These are phyloP conservation scores for Trichoderma aggressivum DNA, from an alignment of 2,329 filamentous ascomycete species.

Conservation along the genomic window DNA sequence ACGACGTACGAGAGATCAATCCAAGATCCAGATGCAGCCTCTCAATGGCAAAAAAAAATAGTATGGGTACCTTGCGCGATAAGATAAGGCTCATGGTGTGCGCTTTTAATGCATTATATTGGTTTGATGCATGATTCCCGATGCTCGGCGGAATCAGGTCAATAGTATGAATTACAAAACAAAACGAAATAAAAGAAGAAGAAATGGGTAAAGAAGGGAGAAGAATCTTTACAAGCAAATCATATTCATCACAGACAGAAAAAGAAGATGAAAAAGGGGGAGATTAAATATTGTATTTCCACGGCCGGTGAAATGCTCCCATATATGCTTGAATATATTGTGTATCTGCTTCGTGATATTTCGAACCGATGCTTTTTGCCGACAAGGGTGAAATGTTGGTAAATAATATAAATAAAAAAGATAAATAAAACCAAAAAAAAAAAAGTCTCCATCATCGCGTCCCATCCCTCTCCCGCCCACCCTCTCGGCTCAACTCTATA, in stretches of 20 bases:
- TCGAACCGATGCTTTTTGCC: constrained; percentile 6
- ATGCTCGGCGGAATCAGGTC: background rate
- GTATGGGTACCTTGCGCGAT: constrained; percentile 24
- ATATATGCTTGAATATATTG: constrained; percentile 17
- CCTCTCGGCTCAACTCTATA: constrained; percentile 77
- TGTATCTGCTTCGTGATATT: constrained; percentile 13
- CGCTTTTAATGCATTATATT: background rate
- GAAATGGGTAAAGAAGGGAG: background rate
- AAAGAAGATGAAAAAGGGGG: background rate
- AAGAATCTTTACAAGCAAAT: background rate
- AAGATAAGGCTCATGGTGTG: constrained; percentile 30
- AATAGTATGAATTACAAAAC: too few species aligned
- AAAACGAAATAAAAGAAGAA: background rate
- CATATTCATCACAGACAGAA: background rate
- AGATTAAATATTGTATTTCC: constrained; percentile 13
- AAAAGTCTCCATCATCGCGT: constrained; percentile 20
- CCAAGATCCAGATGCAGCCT: background rate
- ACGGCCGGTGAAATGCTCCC: constrained; percentile 11
- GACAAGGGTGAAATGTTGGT: background rate
- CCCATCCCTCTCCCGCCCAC: constrained; percentile 32
- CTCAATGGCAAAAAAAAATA: constrained; percentile 18
- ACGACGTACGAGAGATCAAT: background rate
- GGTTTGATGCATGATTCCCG: constrained; percentile 26
- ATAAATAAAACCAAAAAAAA: background rate
- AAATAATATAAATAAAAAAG: background rate